Evolutionary conservation across 176 grass and related monocot species (phyloP), one percentile per base, ranked within the genome.

Genomic region (Oryza punctata): DNA sequence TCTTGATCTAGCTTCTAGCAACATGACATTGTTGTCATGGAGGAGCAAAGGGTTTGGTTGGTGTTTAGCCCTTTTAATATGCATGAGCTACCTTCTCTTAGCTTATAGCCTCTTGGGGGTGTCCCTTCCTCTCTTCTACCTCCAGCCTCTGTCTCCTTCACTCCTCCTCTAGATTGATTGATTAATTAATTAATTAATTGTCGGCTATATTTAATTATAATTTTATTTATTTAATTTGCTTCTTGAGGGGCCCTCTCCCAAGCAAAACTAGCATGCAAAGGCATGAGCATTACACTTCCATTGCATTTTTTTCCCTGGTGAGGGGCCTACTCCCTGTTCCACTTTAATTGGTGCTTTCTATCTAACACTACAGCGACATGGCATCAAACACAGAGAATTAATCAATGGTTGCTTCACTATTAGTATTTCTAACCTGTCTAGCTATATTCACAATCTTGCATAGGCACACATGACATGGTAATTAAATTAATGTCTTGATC

Each of bases 321-420:
- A 63, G 84, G 92, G 88, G 7, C 85, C 92, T 21, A 79, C 57
- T 8, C 50, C 5, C 69, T 79, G 63, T 60, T 85, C 84, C 81
- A 43, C 82, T 84, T 78, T 84, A 87, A 87, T 87, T 64, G 84
- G 74, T 89, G 85, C 70, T 92, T 92, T 89, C 89, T 90, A 96
- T 90, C 93, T 94, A 99, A 99, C 93, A 69, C 65, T 81, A 99
- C 67, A 96, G 86, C 89, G 97, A 99, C 97, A 65, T 77, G 65
- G 88, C 93, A 99, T 99, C 97, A 78, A 79, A 89, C 68, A 37
- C 87, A 43, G 35, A 78, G 38, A 70, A 61, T 61, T 61, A 70
- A 61, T 24, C 9, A 70, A 66, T 87, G 76, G 78, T 75, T 35
- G 72, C 81, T 81, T 81, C 66, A 70, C 81, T 84, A 41, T 83